phyloP scores from a whole-genome alignment of 257 asterid genomes.

The Plantago major region DNA sequence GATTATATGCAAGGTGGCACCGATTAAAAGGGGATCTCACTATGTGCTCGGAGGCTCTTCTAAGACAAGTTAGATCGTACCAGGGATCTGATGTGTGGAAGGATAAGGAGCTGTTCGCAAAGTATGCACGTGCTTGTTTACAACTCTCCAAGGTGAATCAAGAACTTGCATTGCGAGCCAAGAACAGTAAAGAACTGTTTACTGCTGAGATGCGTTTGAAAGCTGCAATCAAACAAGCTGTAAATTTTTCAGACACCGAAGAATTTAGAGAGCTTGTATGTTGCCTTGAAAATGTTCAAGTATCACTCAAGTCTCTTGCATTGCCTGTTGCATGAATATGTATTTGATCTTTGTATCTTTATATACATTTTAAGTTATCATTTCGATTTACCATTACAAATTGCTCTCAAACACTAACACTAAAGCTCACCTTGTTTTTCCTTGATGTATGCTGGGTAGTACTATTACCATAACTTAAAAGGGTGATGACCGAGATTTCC shows the following conservation, averaged over 20 bases:
- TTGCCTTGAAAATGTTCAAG: conserved; percentile 65
- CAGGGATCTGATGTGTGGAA: conserved; percentile 87
- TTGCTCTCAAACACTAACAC: too few relatives aligned
- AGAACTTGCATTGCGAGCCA: conserved; percentile 43
- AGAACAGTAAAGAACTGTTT: conserved; percentile 52
- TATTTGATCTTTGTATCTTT: neutral
- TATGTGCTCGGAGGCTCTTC: conserved; percentile 92
- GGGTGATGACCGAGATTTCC: too few relatives aligned
- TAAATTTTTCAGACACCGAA: conserved; percentile 39
- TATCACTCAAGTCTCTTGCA: conserved; percentile 32
- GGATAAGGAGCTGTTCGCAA: conserved; percentile 63
- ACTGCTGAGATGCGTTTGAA: conserved; percentile 93
- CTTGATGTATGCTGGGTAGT: too few relatives aligned
- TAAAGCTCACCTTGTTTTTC: too few relatives aligned
- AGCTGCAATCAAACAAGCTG: conserved; percentile 72
- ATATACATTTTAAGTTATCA: neutral
- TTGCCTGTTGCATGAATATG: conserved; percentile 27
- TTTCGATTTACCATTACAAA: neutral
- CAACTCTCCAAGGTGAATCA: conserved; percentile 71
- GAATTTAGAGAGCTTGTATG: conserved; percentile 52
- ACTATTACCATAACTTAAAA: too few relatives aligned
- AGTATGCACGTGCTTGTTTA: conserved; percentile 76
- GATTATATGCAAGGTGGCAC: conserved; percentile 86
- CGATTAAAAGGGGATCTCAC: conserved; percentile 73
- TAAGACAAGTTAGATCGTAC: conserved; percentile 83